Conservation (phyloP, 495 filamentous ascomycete genomes). For the Letharia columbiana region DNA sequence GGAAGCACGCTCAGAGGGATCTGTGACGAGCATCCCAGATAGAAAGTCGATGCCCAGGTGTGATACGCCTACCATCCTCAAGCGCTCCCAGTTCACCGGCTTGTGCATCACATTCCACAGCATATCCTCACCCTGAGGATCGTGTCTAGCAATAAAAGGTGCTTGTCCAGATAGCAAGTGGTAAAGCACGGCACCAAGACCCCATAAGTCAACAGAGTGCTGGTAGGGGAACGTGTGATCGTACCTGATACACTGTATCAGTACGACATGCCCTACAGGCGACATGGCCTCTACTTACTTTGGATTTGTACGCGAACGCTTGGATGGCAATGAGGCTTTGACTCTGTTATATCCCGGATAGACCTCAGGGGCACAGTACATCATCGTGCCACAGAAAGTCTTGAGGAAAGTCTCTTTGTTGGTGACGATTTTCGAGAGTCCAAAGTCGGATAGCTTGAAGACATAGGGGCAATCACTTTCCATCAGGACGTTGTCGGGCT, state of each 20-base stretch:
- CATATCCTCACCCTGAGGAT: slow-evolving; percentile 26
- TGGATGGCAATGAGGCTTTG: slow-evolving; percentile 37
- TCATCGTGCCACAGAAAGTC: slow-evolving; percentile 90
- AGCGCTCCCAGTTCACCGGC: slow-evolving; percentile 51
- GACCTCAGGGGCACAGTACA: slow-evolving; percentile 95
- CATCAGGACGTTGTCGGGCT: slow-evolving; percentile 94
- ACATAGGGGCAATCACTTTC: slow-evolving; percentile 56
- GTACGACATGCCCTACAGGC: slow-evolving; percentile 10
- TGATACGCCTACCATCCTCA: slow-evolving; percentile 50
- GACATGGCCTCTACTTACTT: slow-evolving; percentile 27
- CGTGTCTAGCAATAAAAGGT: slow-evolving; percentile 74
- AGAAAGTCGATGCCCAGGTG: slow-evolving; percentile 61
- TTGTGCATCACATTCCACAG: slow-evolving; percentile 52
- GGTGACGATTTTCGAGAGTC: slow-evolving; percentile 83
- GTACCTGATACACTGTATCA: slow-evolving; percentile 29
- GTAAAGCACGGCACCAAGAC: slow-evolving; percentile 82
- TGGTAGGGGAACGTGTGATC: slow-evolving; percentile 57
- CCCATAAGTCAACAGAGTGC: slow-evolving; percentile 91
- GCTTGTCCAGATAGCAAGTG: slow-evolving; percentile 65
- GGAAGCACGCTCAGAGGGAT: slow-evolving; percentile 59
- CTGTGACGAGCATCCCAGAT: slow-evolving; percentile 61
- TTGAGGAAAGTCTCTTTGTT: slow-evolving; percentile 83
- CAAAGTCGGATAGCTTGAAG: slow-evolving; percentile 94
- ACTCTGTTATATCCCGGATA: slow-evolving; percentile 69
- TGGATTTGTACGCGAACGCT: slow-evolving; percentile 44